A percentile compares a stretch with the other conserved stretches of the same genome.
Conservation (phyloP, 805 yeast genomes). For the Saccharomycopsis sp. region DNA sequence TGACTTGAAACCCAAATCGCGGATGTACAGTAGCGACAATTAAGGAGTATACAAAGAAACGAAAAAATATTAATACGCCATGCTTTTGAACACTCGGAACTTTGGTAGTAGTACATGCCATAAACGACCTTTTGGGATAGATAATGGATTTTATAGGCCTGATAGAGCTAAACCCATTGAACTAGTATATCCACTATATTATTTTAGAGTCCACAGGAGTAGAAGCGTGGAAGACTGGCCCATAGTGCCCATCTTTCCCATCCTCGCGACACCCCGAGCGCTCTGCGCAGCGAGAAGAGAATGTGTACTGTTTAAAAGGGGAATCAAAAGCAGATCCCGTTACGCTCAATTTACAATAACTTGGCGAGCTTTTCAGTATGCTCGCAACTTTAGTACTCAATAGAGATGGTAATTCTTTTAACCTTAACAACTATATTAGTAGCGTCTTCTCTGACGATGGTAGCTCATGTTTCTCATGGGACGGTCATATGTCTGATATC, state of each 20-base stretch:
- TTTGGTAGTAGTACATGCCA: neutral
- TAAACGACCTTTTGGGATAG: neutral
- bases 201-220: neutral
- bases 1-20: neutral
- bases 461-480: too few relatives aligned
- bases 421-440: too few relatives aligned
- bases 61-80: neutral
- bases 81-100: neutral
- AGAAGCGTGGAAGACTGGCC: neutral
- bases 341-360: neutral
- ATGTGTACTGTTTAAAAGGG: neutral
- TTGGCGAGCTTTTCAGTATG: too few relatives aligned
- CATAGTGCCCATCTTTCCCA: too few relatives aligned
- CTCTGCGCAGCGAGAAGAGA: neutral
- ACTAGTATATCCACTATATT: neutral
- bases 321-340: neutral
- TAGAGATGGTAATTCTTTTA: too few relatives aligned
- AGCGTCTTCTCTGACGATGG: too few relatives aligned
- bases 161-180: neutral
- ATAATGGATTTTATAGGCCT: neutral
- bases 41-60: neutral
- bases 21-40: neutral
- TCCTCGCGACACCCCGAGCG: neutral
- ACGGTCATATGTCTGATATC: too few relatives aligned
- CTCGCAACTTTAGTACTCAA: too few relatives aligned